Conservation (phyloP, 2,329 filamentous ascomycete genomes). For the Neofusicoccum parvum region DNA sequence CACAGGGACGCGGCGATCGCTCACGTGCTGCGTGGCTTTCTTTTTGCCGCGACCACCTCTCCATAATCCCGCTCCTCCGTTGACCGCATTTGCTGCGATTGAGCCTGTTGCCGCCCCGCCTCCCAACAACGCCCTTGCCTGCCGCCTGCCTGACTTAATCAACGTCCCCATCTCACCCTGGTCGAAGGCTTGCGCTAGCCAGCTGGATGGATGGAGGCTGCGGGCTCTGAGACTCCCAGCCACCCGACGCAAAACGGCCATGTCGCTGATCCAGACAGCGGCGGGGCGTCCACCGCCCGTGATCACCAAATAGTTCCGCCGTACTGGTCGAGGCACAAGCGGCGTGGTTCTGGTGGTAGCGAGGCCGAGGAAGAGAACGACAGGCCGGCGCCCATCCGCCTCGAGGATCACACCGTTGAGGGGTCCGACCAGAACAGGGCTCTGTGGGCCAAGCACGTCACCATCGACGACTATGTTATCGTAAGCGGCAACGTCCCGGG, state of each 20-base stretch:
- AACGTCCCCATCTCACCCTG: neutral
- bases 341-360: slow-evolving; percentile 36
- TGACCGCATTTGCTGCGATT: slow-evolving; percentile 4
- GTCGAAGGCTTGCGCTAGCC: slow-evolving; percentile 13
- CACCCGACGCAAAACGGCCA: slow-evolving; percentile 26
- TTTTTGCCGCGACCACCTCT: slow-evolving; percentile 7
- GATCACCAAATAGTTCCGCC: slow-evolving; percentile 44
- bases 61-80: slow-evolving; percentile 7
- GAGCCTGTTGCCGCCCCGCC: slow-evolving; percentile 14
- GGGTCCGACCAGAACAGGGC: slow-evolving; percentile 57
- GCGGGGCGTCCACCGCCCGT: slow-evolving; percentile 12
- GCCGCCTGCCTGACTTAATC: slow-evolving; percentile 13
- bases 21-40: slow-evolving; percentile 14
- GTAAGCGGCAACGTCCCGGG: slow-evolving; percentile 59
- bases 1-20: neutral
- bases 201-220: slow-evolving; percentile 45
- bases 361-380: slow-evolving; percentile 33
- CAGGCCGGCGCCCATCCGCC: slow-evolving; percentile 53
- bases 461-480: slow-evolving; percentile 64
- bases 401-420: slow-evolving; percentile 67
- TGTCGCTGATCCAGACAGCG: slow-evolving; percentile 5
- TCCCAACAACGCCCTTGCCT: slow-evolving; percentile 14
- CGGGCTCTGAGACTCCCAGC: slow-evolving; percentile 30
- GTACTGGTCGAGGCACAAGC: slow-evolving; percentile 50
- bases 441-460: slow-evolving; percentile 64